Percentiles rank a stretch among this genome's conserved stretches.
Conservation (phyloP, 2,329 filamentous ascomycete species). For the Beauveria australis region DNA sequence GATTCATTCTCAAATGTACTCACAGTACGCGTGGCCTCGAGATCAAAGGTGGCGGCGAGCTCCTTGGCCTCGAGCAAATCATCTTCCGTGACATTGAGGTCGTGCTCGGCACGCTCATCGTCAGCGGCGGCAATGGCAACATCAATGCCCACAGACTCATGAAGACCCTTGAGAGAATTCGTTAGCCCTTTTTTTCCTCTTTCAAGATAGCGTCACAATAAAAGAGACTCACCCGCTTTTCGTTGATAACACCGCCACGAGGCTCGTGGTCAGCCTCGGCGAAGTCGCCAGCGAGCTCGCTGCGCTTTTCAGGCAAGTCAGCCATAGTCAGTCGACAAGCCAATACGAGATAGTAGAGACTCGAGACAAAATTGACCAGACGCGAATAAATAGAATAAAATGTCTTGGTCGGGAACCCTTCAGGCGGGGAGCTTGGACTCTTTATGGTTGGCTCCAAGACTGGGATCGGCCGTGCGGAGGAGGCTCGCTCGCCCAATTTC, state of each 20-base stretch:
- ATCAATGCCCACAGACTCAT: background rate
- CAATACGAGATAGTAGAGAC: background rate
- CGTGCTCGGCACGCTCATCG: slow-evolving; percentile 7
- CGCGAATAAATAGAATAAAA: background rate
- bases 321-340: slow-evolving; percentile 2
- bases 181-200: background rate
- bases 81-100: slow-evolving; percentile 25
- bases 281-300: slow-evolving; percentile 1
- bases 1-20: background rate
- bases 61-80: slow-evolving; percentile 26
- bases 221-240: background rate
- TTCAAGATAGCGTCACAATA: background rate
- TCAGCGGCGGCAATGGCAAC: background rate
- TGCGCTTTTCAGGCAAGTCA: slow-evolving; percentile 7
- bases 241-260: background rate
- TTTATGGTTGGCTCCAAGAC: slow-evolving; percentile 1
- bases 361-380: background rate
- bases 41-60: slow-evolving; percentile 19
- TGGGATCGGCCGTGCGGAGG: background rate
- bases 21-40: slow-evolving; percentile 19
- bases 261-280: background rate
- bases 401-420: background rate
- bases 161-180: background rate
- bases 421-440: background rate
- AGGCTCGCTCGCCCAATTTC: background rate